Evolutionary conservation across 345 rosid genomes (phyloP), one percentile per base, ranked within the genome.

Genomic region (Salix koriyanagi): DNA sequence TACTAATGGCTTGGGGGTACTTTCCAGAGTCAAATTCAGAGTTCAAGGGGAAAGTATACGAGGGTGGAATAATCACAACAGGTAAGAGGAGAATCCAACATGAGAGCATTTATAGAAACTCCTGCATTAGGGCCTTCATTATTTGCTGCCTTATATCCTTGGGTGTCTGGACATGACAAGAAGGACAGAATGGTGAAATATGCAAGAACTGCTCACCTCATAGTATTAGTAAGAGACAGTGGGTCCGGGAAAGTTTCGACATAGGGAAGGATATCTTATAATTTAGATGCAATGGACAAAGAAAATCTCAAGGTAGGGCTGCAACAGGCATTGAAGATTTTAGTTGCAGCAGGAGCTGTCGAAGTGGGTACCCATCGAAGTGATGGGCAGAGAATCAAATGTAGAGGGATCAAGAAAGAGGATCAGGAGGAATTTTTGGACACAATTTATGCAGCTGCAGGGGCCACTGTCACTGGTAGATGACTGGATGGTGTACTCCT

Each of bases 1-100:
- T 90, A 50, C 39, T 83, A 60, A 88, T 92, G 95, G 79, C 89
- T 0, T 93, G 99, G 99, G 99, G 98, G 23, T 92, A 93, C 87
- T 96, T 96, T 81, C 98, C 98, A 0, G 90, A 90, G 4, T 87
- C 91, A 41, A 77, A 81, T 83, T 66, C 85, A 14, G 81, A 77
- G 65, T 72, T 88, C 78, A 83, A 82, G 23, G 96, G 89, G n/a
- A 88, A 84, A 77, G 61, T 78, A 25, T 83, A 79, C 21, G 90
- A 88, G 54, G 95, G 95, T 34, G 93, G 93, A 74, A 91, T 91
- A 32, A 88, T 91, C 58, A 88, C 93, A 7, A 81, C 90, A 0
- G 39, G 42, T 14, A 0, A 67, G 69, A 65, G 84, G 16, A 30
- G 84, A 84, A 28, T 62, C 30, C 42, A 82, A 75, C 16, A 61